A percentile compares a stretch with the other conserved stretches of the same genome.
Conservation (phyloP, 1,139 yeast genomes). For the Pichia sp. region DNA sequence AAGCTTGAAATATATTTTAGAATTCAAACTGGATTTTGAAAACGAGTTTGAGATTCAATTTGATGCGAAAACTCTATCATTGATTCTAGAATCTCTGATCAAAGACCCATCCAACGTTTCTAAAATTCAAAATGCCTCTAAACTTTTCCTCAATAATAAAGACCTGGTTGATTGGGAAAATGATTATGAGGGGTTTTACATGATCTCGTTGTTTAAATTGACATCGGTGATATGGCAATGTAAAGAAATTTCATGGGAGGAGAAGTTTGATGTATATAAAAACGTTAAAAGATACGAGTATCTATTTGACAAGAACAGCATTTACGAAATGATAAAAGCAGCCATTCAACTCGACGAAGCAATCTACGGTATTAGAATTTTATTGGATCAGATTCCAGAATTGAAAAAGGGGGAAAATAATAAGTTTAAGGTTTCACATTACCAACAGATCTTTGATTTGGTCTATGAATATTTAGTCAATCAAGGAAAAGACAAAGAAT, state of each 20-base stretch:
- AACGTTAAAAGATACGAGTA: constrained; percentile 32
- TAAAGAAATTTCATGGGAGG: constrained; percentile 21
- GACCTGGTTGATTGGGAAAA: constrained; percentile 37
- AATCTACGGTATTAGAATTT: constrained; percentile 41
- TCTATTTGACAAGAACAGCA: constrained; percentile 33
- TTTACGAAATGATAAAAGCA: constrained; percentile 35
- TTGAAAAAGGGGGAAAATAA: constrained; percentile 23
- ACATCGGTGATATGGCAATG: constrained; percentile 22
- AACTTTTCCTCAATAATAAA: constrained; percentile 29
- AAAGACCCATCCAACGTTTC: constrained; percentile 6
- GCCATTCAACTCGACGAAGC: constrained; percentile 10
- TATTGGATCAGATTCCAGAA: constrained; percentile 51
- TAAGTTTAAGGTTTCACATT: constrained; percentile 16
- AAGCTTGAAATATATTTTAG: constrained; percentile 16
- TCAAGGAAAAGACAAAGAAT: constrained; percentile 27
- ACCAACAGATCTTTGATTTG: constrained; percentile 31
- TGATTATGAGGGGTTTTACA: constrained; percentile 25
- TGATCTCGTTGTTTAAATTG: constrained; percentile 27
- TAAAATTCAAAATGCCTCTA: constrained; percentile 25
- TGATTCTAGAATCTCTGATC: constrained; percentile 20
- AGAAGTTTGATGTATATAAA: constrained; percentile 26
- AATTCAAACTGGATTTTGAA: constrained; percentile 17
- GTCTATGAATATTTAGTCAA: constrained; percentile 39
- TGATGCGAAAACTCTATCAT: constrained; percentile 22
- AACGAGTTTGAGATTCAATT: constrained; percentile 15